These are phyloP conservation scores for Perkinsela sp. DNA, from an alignment of 208 protist species.

Conservation along the genomic window DNA sequence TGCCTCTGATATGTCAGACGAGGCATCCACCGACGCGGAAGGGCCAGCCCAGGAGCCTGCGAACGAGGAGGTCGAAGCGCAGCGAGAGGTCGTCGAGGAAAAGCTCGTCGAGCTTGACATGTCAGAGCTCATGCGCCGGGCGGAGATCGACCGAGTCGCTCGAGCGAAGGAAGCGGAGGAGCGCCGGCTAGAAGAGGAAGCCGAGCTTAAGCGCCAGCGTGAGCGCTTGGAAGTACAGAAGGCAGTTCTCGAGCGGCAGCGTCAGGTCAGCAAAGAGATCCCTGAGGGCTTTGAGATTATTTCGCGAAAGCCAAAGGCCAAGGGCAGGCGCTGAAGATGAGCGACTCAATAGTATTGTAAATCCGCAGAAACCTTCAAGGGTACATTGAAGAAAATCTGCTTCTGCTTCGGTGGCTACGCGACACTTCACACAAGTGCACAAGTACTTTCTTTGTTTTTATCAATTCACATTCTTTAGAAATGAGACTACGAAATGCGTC, in stretches of 20 bases:
- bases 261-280: neutral
- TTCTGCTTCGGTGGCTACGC: too few relatives aligned
- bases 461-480: too few relatives aligned
- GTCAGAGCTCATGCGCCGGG: neutral
- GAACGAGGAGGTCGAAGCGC: neutral
- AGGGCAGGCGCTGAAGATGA: neutral
- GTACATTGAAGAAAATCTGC: too few relatives aligned
- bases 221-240: neutral
- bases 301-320: neutral
- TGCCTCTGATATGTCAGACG: neutral
- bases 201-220: neutral
- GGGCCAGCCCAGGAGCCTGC: neutral
- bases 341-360: too few relatives aligned
- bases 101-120: neutral
- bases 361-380: too few relatives aligned
- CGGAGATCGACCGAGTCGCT: neutral
- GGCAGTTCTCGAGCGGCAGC: neutral
- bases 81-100: neutral
- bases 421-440: too few relatives aligned
- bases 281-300: neutral
- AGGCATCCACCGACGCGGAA: neutral
- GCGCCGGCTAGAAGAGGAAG: neutral
- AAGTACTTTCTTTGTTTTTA: too few relatives aligned
- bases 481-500: too few relatives aligned
- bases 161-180: neutral